These are phyloP conservation scores for Nakazawaea sp. DNA, from an alignment of 805 yeast genomes.

Conservation along the genomic window DNA sequence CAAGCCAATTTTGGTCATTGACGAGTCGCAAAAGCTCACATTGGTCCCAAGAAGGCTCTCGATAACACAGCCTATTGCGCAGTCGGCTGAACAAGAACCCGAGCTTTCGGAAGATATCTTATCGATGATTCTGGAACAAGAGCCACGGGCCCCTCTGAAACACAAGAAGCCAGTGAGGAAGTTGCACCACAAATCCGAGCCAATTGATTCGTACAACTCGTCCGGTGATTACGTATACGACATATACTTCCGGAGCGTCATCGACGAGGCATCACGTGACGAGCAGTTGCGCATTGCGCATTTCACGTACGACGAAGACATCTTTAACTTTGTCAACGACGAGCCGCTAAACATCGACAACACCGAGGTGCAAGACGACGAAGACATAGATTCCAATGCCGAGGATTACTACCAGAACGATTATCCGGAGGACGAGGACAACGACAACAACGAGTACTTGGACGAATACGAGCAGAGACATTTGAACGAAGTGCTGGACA, in stretches of 20 bases:
- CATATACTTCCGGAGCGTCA: conserved; percentile 66
- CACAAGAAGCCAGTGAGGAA: conserved; percentile 9
- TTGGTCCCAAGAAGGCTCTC: conserved; percentile 13
- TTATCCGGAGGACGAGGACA: conserved; percentile 92
- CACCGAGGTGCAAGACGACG: conserved; percentile 28
- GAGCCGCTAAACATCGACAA: conserved; percentile 28
- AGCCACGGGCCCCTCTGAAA: neutral
- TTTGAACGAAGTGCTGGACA: conserved; percentile 8
- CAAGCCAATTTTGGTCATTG: conserved; percentile 4
- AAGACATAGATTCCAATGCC: conserved; percentile 83
- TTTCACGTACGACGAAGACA: conserved; percentile 50
- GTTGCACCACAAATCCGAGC: conserved; percentile 6
- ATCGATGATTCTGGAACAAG: conserved; percentile 7
- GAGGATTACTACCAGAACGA: conserved; percentile 90
- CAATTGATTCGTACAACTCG: conserved; percentile 3
- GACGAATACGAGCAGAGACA: conserved; percentile 2
- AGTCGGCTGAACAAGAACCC: conserved; percentile 32
- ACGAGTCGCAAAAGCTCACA: conserved; percentile 4
- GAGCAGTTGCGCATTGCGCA: conserved; percentile 39
- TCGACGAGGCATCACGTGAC: conserved; percentile 34
- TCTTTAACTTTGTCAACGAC: conserved; percentile 20
- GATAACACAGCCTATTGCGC: neutral
- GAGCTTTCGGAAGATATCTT: conserved; percentile 47
- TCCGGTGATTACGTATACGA: conserved; percentile 79
- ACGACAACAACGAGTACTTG: conserved; percentile 22